Evolutionary conservation across 2,329 filamentous ascomycete genomes (phyloP).

Genomic region (Botrytis deweyae): DNA sequence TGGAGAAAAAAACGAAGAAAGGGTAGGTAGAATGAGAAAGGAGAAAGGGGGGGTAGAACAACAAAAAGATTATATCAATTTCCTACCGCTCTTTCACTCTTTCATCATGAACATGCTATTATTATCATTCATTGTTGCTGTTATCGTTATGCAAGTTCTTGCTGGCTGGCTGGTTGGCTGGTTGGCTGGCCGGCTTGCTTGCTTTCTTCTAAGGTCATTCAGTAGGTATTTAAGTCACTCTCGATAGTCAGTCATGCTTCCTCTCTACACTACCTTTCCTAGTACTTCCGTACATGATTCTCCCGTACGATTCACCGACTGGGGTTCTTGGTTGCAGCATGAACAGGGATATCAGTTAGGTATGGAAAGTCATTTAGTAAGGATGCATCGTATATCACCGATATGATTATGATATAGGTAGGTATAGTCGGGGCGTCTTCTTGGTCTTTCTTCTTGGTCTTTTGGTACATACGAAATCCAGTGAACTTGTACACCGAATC

Average conservation of each 20-base stretch:
- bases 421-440: neutral
- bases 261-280: neutral
- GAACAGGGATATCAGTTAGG: neutral
- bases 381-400: neutral
- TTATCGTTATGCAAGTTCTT: constrained; percentile 8
- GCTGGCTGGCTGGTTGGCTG: neutral
- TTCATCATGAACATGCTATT: neutral
- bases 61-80: neutral
- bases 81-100: neutral
- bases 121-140: neutral
- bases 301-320: constrained; percentile 13
- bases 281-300: constrained; percentile 4
- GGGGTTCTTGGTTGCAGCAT: constrained; percentile 13
- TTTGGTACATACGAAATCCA: neutral
- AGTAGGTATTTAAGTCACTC: neutral
- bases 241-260: neutral
- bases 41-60: neutral
- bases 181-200: neutral
- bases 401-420: neutral
- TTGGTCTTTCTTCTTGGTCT: neutral
- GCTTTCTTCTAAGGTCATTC: neutral
- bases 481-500: neutral
- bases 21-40: neutral
- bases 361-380: constrained; percentile 7
- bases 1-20: neutral